Evolutionary conservation across 1,284 basidiomycete genomes (phyloP), one percentile per base, ranked within the genome.

Genomic region (Chondrostereum purpureum): DNA sequence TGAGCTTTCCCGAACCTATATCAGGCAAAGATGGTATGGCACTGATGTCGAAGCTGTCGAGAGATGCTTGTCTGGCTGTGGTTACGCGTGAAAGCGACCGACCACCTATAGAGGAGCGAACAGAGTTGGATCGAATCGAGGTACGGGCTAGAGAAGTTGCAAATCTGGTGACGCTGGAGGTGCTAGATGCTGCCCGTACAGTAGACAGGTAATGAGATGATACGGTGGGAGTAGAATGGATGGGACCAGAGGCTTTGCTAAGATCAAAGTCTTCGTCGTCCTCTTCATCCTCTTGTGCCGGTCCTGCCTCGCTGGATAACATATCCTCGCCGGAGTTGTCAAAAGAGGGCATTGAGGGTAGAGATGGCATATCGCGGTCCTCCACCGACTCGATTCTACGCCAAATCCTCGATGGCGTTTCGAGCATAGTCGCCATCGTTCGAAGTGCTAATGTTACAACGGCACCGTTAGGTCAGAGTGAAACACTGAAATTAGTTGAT

Each of bases 361-460:
- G 64, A 31, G 87, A 89, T 5, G 87, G 83, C 69, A 88, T 82
- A 50, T 88, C 85, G 51, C 67, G 62, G 44, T 75, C 77, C 53
- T 86, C 82, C 12, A 73, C 69, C 2, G 72, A 80, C 60, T 88
- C 75, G 39, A 89, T 88, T 42, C 87, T 75, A 19, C 86, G 73
- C 82, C 81, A 85, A 56, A 89, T 80, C 40, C 85, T 70, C 21
- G 87, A 88, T 0, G 86, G 86, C 6, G 86, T 89, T 61, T 89
- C 86, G 6, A 85, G 70, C 62, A 75, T 60, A 3, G 68, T 66
- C 58, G 69, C 64, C 70, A 72, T 73, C 43, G 21, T 41, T 38
- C 17, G 13, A 8, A n/a, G 27, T 31, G 8, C 27, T 8, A 31
- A n/a, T n/a, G n/a, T 8, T 8, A n/a, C n/a, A 8, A 8, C 27